Base-by-base conservation (phyloP, 108 stramenopile species). In the Craspedostauros australis region DNA sequence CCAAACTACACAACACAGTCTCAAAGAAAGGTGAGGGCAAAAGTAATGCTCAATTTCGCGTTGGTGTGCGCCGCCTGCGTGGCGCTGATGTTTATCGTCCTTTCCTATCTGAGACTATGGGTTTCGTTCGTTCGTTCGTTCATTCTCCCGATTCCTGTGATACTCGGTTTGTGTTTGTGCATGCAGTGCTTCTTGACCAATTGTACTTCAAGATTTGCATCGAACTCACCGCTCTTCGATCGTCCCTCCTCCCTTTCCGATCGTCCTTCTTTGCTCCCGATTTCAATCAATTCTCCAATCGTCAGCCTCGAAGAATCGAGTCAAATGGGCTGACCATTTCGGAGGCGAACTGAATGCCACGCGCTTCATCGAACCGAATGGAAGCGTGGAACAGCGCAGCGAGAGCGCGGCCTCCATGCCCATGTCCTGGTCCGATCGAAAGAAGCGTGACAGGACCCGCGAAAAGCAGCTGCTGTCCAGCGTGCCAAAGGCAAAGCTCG, bases 391-490 rank as follows among this genome's bases (percentile, higher is more conserved):
- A 29, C 20, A 1, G 21, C 15, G 42, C 18, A 16, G 19, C 4
- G 66, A 49, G 31, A 58, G 32, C 5, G 49, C 41, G 15, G 18
- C 53, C 9, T 42, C 68, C 9, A 59, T 67, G 20, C 39, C 68
- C 9, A 59, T 67, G 20, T 73, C 80, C 0, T 85, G 83, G 86
- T 52, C 80, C 11, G 84, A 86, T 39, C 58, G 79, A 39, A 68
- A 62, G 26, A 80, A 72, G 59, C 66, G 75, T 16, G 90, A 92
- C 56, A 43, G 80, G 21, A 26, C 73, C 26, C 62, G 72, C 14
- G 90, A 92, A 46, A 92, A 84, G 36, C 86, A 92, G 36, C 59
- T 86, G 33, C 61, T 92, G 12, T n/a, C n/a, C n/a, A n/a, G n/a
- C n/a, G n/a, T n/a, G n/a, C 55, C 82, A 7, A 74, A 82, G 25